phyloP scores from a whole-genome alignment of 345 rosid genomes.

The Lepidium didymum region DNA sequence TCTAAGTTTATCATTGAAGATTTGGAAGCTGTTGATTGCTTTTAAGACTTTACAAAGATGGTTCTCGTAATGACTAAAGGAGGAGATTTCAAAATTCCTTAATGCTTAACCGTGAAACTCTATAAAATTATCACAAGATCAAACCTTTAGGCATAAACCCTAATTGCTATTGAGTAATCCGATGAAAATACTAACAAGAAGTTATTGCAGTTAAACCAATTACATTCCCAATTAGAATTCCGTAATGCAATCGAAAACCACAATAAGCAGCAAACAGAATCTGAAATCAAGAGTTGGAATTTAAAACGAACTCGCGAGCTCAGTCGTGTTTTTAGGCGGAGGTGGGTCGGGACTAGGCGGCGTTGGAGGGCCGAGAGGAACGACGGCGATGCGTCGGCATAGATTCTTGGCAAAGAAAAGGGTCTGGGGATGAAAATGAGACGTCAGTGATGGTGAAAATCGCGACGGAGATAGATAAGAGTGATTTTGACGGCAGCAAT shows the following conservation, averaged over 20 bases:
- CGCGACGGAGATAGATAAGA: neutral
- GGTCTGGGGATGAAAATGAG: constrained; percentile 17
- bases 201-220: neutral
- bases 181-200: neutral
- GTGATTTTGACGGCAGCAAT: neutral
- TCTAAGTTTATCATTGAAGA: neutral
- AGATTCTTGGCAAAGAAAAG: constrained; percentile 12
- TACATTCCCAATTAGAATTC: neutral
- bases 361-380: constrained; percentile 30
- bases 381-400: constrained; percentile 23
- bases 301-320: constrained; percentile 27
- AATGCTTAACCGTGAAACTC: neutral
- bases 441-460: neutral
- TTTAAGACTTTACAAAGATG: neutral
- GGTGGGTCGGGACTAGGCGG: constrained; percentile 40
- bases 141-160: neutral
- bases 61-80: neutral
- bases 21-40: neutral
- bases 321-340: constrained; percentile 21
- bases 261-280: neutral
- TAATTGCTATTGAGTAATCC: neutral
- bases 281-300: neutral
- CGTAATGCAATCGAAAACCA: neutral
- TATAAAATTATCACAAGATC: neutral
- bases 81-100: neutral